phyloP scores from a whole-genome alignment of 1,139 yeast genomes.

The Pichiaceae sp. region DNA sequence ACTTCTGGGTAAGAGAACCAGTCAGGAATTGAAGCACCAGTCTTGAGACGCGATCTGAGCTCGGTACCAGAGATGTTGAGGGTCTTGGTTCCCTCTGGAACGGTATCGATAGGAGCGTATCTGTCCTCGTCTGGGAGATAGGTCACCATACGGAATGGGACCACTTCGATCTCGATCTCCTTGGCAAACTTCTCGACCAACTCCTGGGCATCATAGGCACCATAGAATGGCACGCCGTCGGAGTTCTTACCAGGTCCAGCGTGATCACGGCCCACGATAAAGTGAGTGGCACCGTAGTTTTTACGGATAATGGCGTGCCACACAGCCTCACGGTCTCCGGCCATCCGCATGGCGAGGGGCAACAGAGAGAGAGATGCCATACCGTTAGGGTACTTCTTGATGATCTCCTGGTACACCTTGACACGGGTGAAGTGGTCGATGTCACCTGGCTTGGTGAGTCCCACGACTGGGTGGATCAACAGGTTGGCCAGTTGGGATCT shows the following conservation, averaged over 20 bases:
- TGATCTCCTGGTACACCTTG: slow-evolving; percentile 85
- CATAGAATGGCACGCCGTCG: slow-evolving; percentile 88
- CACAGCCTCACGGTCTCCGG: slow-evolving; percentile 96
- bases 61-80: slow-evolving; percentile 94
- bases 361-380: slow-evolving; percentile 82
- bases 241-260: slow-evolving; percentile 87
- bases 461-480: slow-evolving; percentile 94
- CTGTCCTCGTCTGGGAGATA: slow-evolving; percentile 93
- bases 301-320: slow-evolving; percentile 98
- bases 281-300: slow-evolving; percentile 94
- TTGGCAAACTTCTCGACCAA: slow-evolving; percentile 66
- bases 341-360: slow-evolving; percentile 98
- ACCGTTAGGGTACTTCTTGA: slow-evolving; percentile 89
- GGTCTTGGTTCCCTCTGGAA: slow-evolving; percentile 71
- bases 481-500: slow-evolving; percentile 69
- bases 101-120: slow-evolving; percentile 91
- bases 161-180: slow-evolving; percentile 83
- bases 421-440: slow-evolving; percentile 97
- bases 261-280: slow-evolving; percentile 96
- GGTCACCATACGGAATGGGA: slow-evolving; percentile 95
- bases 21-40: slow-evolving; percentile 83
- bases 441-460: slow-evolving; percentile 95
- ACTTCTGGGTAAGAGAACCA: slow-evolving; percentile 99
- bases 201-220: slow-evolving; percentile 95
- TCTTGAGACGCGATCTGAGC: slow-evolving; percentile 77